Evolutionary conservation across 768 basidiomycete genomes (phyloP), one percentile per base, ranked within the genome.

Genomic region (Macrolepiota dolichaula): DNA sequence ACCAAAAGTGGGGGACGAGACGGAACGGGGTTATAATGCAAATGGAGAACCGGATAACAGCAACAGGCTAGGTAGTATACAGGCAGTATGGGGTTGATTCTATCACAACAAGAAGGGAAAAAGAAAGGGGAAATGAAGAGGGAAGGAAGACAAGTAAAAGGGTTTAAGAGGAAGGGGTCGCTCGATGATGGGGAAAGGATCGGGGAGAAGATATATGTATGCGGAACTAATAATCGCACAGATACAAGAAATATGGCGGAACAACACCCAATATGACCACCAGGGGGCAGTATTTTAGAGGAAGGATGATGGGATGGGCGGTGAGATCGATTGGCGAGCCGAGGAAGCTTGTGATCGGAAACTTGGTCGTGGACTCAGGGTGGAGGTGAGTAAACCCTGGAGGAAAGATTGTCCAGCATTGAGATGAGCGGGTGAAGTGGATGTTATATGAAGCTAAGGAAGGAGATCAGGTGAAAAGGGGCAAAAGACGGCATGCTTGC

Each of bases 151-250:
- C 62, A 49, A 55, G 63, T 46, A 64, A 29, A 55, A 63, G 55
- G 47, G 19, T 24, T 22, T 9, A 49, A 49, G 25, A 25, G 24
- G 25, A 27, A 11, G 40, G n/a, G 40, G n/a, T 24, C 12, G 22
- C 10, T 15, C 19, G 25, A 25, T 49, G 47, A 11, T 42, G 40
- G 36, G 47, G 29, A 44, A 47, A 40, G 25, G 27, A 50, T 22
- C 12, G 25, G 37, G 38, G 19, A 38, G 37, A 25, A 50, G 46
- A 50, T 9, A 54, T 37, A 54, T 54, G 52, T 37, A 54, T 13
- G 52, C 19, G 36, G 57, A 40, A 55, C n/a, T 47, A 62, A 56
- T 54, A 65, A 64, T 55, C 59, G 59, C 57, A 62, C 42, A 61
- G 40, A 61, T 57, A 59, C 57, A 61, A 56, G 51, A 59, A 59